Evolutionary conservation across 768 basidiomycete genomes (phyloP), one percentile per base, ranked within the genome.

Genomic region (Rossbeevera mucosa): DNA sequence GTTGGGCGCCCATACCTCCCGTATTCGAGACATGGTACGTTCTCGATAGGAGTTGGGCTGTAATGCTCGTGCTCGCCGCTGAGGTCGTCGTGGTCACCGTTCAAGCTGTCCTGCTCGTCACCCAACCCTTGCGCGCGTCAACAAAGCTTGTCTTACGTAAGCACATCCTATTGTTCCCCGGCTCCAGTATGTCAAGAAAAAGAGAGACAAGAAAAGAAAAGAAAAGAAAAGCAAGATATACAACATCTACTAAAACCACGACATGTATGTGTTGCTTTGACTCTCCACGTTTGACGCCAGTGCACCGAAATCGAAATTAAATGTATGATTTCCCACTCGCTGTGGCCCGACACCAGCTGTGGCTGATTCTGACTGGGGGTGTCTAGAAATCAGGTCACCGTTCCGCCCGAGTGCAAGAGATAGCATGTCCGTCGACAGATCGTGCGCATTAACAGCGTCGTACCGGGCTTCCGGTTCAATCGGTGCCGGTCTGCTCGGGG

Each of bases 1-100:
- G 71, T 94, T 96, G 31, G 84, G 86, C 2, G 83, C 82, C 94
- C 95, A 99, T 62, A 99, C 95, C 64, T 99, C 93, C 62, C 86
- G 81, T 82, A 94, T 94, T 71, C 85, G 83, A 57, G 85, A 79
- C 86, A 89, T 88, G 49, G 50, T 43, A n/a, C 13, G 22, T 44
- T 51, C 49, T 44, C 44, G 44, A 52, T 22, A 33, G 48, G 25
- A 46, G 51, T 29, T 46, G 51, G 38, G 31, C 40, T 42, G 48
- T 41, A 6, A 8, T 43, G 18, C 9, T 36, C 44, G 42, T 49
- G 47, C 24, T 55, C 20, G 26, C 51, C 53, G 45, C 48, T 42
- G 25, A 30, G 26, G 59, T 60, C 52, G 60, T 65, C 51, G 61
- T 62, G 48, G 64, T 65, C 51, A 25, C 26, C 28, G 51, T 45